Evolutionary conservation across 352 stramenopile species (phyloP), one percentile per base, ranked within the genome.

Genomic region (Nothophytophthora sp.): DNA sequence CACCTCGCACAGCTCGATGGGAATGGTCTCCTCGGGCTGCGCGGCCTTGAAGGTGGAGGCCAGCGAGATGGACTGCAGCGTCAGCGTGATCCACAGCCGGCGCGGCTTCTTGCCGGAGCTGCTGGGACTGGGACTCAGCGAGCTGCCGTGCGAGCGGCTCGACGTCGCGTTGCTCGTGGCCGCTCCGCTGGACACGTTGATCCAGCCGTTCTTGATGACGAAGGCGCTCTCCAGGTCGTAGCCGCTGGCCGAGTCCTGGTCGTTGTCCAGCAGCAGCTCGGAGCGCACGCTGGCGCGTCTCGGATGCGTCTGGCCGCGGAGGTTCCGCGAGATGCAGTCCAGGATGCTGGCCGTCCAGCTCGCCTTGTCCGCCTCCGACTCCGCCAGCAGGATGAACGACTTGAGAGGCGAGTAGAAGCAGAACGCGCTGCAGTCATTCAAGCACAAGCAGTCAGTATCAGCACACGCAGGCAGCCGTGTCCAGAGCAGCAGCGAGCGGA

Each of bases 131-230:
- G 53, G 19, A 32, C 20, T 65, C 15, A 30, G 20, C 15, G 22
- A 58, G 30, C 3, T 44, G 22, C 33, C 43, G 40, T 33, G 46
- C 18, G 40, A 13, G 20, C 28, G 34, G 47, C 10, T 60, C 4
- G 6, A 18, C 29, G 30, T 49, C n/a, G 25, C 37, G 13, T 23
- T 67, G 13, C 49, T 50, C 18, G 55, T 68, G 16, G 63, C 62
- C 16, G 73, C 63, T 3, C 71, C 67, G 15, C 55, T 70, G 29
- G 67, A 71, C 3, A 92, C 74, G 28, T 91, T 91, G 13, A 95
- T 60, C 85, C 85, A 95, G 4, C 85, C 85, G 30, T 92, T 90
- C 65, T 95, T 95, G 59, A 95, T 93, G 28, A 88, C 76, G 39
- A 91, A 77, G 15, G 75, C 78, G 45, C 70, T 75, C 62, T 86